These are phyloP conservation scores for Pistacia atlantica DNA, from an alignment of 345 rosid genomes.

Conservation along the genomic window DNA sequence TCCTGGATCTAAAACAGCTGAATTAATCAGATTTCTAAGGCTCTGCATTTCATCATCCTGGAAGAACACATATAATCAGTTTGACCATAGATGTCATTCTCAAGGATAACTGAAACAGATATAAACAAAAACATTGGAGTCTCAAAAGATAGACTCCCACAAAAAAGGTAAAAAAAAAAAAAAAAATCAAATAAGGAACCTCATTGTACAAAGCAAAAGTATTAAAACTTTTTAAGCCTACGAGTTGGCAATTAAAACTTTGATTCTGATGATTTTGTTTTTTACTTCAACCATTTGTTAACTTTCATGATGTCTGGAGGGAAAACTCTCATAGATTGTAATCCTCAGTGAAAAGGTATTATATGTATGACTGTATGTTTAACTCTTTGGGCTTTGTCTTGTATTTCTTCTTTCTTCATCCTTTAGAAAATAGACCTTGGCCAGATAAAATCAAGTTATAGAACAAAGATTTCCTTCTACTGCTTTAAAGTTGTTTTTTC, in stretches of 20 bases:
- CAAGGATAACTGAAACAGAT: background rate
- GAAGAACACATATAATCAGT: slow-evolving; percentile 15
- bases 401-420: background rate
- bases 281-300: background rate
- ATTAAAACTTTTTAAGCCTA: slow-evolving; percentile 25
- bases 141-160: background rate
- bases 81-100: background rate
- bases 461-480: no score
- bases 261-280: slow-evolving; percentile 26
- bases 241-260: background rate
- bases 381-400: background rate
- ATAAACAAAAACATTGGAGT: background rate
- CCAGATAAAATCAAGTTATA: background rate
- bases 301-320: no score
- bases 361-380: background rate
- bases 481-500: no score
- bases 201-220: no score
- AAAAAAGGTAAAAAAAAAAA: no score
- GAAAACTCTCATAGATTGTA: no score
- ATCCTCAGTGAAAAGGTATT: background rate
- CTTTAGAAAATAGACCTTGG: background rate
- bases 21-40: slow-evolving; percentile 45
- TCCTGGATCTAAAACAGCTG: slow-evolving; percentile 55
- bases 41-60: slow-evolving; percentile 64
- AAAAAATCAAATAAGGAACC: no score